Conservation (phyloP, 2,329 filamentous ascomycete species). For the Nigrospora oryzae region DNA sequence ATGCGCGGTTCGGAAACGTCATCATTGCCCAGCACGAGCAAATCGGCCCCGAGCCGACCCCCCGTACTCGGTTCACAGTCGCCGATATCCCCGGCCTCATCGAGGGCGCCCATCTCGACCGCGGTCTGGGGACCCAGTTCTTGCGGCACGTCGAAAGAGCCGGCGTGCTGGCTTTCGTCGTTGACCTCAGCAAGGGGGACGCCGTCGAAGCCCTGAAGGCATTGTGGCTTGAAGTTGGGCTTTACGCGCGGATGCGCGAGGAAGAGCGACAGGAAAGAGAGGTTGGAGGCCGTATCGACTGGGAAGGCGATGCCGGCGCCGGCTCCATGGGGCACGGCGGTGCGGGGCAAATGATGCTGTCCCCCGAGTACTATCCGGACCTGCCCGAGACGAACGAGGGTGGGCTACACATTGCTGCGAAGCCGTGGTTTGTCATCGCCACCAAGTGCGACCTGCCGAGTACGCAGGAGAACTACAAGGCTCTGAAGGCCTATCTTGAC, state of each 20-base stretch:
- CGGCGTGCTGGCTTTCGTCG: slow-evolving; percentile 83
- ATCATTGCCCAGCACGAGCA: slow-evolving; percentile 15
- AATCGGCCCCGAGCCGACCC: slow-evolving; percentile 33
- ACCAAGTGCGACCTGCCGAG: slow-evolving; percentile 82
- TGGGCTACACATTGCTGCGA: slow-evolving; percentile 68
- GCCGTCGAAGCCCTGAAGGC: slow-evolving; percentile 70
- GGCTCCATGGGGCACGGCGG: slow-evolving; percentile 5
- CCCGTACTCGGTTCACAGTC: slow-evolving; percentile 77
- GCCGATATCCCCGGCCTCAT: slow-evolving; percentile 95
- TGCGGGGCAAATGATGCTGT: slow-evolving; percentile 18
- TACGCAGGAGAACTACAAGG: slow-evolving; percentile 69
- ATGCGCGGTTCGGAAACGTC: slow-evolving; percentile 18
- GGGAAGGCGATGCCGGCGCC: slow-evolving; percentile 44
- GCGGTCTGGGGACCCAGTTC: slow-evolving; percentile 84
- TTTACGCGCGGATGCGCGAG: slow-evolving; percentile 74
- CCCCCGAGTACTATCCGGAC: slow-evolving; percentile 14
- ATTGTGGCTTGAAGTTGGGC: slow-evolving; percentile 83
- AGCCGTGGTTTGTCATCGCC: slow-evolving; percentile 94
- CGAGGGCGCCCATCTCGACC: slow-evolving; percentile 85
- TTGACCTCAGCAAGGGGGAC: slow-evolving; percentile 75
- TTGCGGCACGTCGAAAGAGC: slow-evolving; percentile 91
- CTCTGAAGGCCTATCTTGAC: slow-evolving; percentile 62
- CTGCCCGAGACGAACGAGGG: slow-evolving; percentile 8
- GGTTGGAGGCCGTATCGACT: slow-evolving; percentile 45
- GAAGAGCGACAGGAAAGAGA: slow-evolving; percentile 62